Percentiles rank a stretch among this genome's conserved stretches.
Evolutionary conservation across 225 moss, liverwort and hornwort genomes (phyloP).

Genomic region (Anthoceros angustus): DNA sequence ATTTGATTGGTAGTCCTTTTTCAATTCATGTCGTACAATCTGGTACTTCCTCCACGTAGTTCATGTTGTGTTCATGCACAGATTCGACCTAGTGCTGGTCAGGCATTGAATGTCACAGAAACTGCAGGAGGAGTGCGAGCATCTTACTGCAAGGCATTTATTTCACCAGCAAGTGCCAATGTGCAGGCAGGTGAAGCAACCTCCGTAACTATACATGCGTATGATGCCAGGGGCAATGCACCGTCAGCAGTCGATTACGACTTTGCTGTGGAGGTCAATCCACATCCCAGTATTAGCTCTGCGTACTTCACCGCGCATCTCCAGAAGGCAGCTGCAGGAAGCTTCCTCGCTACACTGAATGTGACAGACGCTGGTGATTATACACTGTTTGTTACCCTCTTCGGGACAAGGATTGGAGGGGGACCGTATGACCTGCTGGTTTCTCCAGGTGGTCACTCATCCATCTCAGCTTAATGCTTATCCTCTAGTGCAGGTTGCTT

Average conservation of each 20-base stretch:
- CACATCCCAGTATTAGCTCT: background rate
- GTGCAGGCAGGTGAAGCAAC: background rate
- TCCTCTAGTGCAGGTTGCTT: too few species aligned
- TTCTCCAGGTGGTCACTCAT: too few species aligned
- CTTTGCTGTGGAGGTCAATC: background rate
- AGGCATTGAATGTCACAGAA: background rate
- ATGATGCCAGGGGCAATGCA: background rate
- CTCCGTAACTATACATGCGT: background rate
- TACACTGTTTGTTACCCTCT: background rate
- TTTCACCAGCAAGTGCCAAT: background rate
- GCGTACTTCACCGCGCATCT: background rate
- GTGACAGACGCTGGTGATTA: background rate
- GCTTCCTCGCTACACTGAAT: background rate
- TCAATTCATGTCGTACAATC: background rate
- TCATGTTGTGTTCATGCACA: background rate
- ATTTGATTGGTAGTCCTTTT: background rate
- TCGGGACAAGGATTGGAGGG: too few species aligned
- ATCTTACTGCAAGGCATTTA: background rate
- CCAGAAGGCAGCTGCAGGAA: background rate
- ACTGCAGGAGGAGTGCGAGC: constrained; percentile 2
- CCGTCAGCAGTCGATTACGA: background rate
- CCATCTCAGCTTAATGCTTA: too few species aligned
- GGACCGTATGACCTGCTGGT: too few species aligned
- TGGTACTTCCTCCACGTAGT: background rate
- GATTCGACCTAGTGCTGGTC: background rate